These are phyloP conservation scores for Beauveria brongniartii DNA, from an alignment of 2,329 filamentous ascomycete genomes.

Conservation along the genomic window DNA sequence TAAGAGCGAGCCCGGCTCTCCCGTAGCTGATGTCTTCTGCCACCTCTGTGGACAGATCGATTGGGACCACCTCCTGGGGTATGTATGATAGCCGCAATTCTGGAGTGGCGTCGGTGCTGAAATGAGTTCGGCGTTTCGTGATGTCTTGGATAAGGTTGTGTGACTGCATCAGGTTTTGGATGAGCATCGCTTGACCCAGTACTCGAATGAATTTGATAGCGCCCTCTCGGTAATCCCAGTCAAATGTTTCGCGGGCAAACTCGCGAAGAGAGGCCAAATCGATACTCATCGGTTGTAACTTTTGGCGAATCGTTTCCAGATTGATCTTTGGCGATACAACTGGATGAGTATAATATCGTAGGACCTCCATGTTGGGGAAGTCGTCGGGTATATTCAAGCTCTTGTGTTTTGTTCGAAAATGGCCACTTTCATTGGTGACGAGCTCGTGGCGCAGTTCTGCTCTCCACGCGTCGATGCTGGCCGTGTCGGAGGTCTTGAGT, in stretches of 20 bases:
- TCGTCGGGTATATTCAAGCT: conserved; percentile 65
- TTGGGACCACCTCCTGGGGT: conserved; percentile 66
- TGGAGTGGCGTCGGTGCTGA: conserved; percentile 63
- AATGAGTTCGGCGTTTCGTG: conserved; percentile 59
- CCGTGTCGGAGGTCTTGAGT: conserved; percentile 50
- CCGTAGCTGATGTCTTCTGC: conserved; percentile 48
- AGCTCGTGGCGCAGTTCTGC: conserved; percentile 66
- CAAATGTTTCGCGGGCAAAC: conserved; percentile 74
- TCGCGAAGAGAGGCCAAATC: conserved; percentile 50
- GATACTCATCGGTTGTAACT: conserved; percentile 17
- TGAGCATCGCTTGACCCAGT: conserved; percentile 67
- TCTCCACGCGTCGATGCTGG: conserved; percentile 61
- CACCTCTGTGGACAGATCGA: conserved; percentile 67
- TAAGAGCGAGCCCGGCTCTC: conserved; percentile 49
- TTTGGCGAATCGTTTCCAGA: conserved; percentile 19
- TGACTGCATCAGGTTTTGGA: conserved; percentile 40
- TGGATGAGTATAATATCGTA: conserved; percentile 83
- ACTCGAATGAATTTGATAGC: conserved; percentile 79
- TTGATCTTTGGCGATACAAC: conserved; percentile 62
- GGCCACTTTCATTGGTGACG: conserved; percentile 71
- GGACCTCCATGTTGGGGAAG: conserved; percentile 72
- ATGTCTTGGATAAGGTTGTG: conserved; percentile 39
- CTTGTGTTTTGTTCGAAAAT: conserved; percentile 70
- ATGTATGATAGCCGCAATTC: conserved; percentile 75
- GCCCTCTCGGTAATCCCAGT: conserved; percentile 72